phyloP scores from a whole-genome alignment of 2,329 filamentous ascomycete genomes.

The Ascochyta clinopodiicola region DNA sequence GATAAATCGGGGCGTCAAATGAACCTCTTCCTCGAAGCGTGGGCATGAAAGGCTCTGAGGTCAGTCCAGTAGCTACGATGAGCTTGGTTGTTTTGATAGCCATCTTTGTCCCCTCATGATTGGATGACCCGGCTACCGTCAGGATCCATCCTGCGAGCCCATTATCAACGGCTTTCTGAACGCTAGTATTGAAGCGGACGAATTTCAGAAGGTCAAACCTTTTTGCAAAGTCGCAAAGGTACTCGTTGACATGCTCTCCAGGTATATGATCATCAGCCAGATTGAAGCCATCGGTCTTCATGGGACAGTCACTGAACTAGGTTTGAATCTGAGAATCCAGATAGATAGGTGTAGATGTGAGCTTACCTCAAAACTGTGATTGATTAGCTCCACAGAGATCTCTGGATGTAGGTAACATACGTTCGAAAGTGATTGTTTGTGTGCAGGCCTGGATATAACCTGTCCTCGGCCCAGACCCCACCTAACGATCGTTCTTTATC shows the following conservation, averaged over 20 bases:
- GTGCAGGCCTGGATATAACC: conserved; percentile 53
- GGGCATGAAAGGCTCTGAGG: conserved; percentile 65
- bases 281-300: conserved; percentile 35
- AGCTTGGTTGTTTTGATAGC: conserved; percentile 52
- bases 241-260: conserved; percentile 62
- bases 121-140: conserved; percentile 4
- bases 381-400: no score
- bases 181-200: conserved; percentile 60
- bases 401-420: conserved; percentile 21
- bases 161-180: conserved; percentile 52
- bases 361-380: no score
- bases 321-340: no score
- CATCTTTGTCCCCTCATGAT: neutral
- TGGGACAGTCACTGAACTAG: conserved; percentile 48
- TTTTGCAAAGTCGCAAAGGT: conserved; percentile 56
- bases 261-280: conserved; percentile 64
- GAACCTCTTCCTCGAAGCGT: conserved; percentile 56
- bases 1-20: conserved; percentile 64
- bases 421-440: conserved; percentile 54
- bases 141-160: conserved; percentile 33
- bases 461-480: conserved; percentile 53
- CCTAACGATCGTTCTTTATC: conserved; percentile 52
- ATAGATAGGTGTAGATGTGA: no score
- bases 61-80: conserved; percentile 68
- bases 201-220: conserved; percentile 56